These are phyloP conservation scores for Achaetomium macrosporum DNA, from an alignment of 2,329 filamentous ascomycete species.

Conservation along the genomic window DNA sequence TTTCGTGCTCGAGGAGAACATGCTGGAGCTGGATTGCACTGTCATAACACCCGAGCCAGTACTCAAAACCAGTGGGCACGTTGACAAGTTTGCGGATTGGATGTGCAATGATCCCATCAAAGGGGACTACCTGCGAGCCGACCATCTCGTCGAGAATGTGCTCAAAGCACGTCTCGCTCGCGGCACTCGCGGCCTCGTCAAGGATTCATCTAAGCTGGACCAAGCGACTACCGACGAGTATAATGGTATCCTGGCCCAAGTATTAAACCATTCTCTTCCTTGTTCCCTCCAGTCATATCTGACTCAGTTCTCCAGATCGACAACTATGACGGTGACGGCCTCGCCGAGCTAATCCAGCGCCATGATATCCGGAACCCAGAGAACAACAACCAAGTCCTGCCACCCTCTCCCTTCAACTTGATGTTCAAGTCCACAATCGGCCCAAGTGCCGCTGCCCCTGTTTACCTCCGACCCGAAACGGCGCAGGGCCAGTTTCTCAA, in stretches of 20 bases:
- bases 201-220: conserved; percentile 51
- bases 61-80: conserved; percentile 2
- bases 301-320: neutral
- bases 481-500: conserved; percentile 7
- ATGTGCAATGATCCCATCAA: conserved; percentile 67
- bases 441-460: conserved; percentile 1
- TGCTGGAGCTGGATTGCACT: conserved; percentile 45
- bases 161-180: conserved; percentile 56
- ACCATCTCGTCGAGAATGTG: conserved; percentile 63
- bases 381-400: conserved; percentile 7
- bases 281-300: no score
- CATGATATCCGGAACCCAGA: conserved; percentile 6
- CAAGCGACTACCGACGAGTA: conserved; percentile 58
- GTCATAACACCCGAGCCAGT: conserved; percentile 5
- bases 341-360: neutral
- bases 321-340: conserved; percentile 7
- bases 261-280: neutral
- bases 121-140: conserved; percentile 60
- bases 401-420: conserved; percentile 4
- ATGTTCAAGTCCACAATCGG: conserved; percentile 7
- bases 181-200: conserved; percentile 46
- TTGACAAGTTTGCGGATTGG: conserved; percentile 48
- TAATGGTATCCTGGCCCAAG: conserved; percentile 48
- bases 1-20: conserved; percentile 64
- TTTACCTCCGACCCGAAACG: conserved; percentile 5